phyloP scores from a whole-genome alignment of 371 early-diverging fungal genomes.

The Haplosporangium sp. region DNA sequence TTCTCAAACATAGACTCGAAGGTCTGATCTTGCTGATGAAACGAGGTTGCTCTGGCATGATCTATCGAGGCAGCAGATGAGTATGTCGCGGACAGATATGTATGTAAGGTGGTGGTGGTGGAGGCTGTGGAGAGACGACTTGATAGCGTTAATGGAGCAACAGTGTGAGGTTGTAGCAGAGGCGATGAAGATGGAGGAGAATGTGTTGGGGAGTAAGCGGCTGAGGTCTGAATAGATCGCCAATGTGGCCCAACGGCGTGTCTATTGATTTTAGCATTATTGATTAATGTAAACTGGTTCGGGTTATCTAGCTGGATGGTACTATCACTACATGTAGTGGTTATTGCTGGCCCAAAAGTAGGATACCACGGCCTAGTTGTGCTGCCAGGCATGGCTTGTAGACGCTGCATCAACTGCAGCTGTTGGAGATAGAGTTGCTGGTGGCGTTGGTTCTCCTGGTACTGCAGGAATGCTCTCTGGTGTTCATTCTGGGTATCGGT shows the following conservation, averaged over 20 bases:
- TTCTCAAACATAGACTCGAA: conserved; percentile 10
- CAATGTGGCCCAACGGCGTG: conserved; percentile 52
- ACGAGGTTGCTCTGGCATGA: conserved; percentile 42
- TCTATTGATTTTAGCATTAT: conserved; percentile 39
- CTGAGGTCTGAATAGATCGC: conserved; percentile 42
- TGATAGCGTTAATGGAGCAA: conserved; percentile 14
- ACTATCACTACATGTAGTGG: conserved; percentile 47
- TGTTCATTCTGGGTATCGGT: conserved; percentile 27
- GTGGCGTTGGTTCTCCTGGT: conserved; percentile 42
- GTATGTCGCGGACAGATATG: conserved; percentile 25
- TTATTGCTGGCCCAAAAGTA: conserved; percentile 49
- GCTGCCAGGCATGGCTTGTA: conserved; percentile 52
- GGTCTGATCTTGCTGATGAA: conserved; percentile 19
- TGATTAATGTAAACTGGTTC: conserved; percentile 39
- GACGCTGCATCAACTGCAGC: conserved; percentile 38
- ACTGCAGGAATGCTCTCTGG: conserved; percentile 34
- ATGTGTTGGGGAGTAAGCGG: conserved; percentile 36
- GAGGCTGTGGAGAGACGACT: conserved; percentile 9
- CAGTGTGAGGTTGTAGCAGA: conserved; percentile 16
- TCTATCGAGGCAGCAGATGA: conserved; percentile 41
- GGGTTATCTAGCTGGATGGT: conserved; percentile 52
- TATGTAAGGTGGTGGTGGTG: conserved; percentile 26
- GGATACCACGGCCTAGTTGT: conserved; percentile 53
- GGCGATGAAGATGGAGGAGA: conserved; percentile 45
- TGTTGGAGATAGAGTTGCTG: conserved; percentile 50